phyloP scores from a whole-genome alignment of 2,329 filamentous ascomycete species.

The Xylaria sp. region DNA sequence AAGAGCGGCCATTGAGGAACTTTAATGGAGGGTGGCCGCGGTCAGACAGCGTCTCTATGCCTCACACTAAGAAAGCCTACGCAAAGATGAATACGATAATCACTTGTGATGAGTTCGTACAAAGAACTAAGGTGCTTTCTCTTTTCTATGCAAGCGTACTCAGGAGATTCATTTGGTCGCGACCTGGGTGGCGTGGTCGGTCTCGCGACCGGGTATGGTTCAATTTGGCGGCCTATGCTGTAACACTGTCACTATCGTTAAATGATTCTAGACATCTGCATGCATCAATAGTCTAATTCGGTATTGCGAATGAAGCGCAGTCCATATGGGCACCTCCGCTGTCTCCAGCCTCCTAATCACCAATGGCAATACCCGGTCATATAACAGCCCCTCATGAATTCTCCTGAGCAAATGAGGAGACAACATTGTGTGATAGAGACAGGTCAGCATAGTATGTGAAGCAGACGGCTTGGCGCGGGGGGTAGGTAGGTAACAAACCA shows the following conservation, averaged over 20 bases:
- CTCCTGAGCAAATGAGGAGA: neutral
- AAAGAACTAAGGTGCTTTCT: no score
- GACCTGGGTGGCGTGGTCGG: neutral
- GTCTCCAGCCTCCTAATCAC: neutral
- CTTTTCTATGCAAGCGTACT: neutral
- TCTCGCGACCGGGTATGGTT: neutral
- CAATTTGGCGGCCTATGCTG: neutral
- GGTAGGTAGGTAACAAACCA: neutral
- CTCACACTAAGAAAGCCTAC: no score
- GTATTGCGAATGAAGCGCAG: neutral
- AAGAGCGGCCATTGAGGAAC: no score
- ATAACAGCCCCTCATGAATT: neutral
- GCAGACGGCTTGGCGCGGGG: neutral
- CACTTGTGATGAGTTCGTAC: no score
- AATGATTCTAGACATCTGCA: neutral
- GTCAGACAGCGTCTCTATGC: no score
- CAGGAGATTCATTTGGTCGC: neutral
- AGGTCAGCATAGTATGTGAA: neutral
- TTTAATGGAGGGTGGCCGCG: neutral
- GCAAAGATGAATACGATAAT: no score
- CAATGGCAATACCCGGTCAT: neutral
- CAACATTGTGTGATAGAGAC: neutral
- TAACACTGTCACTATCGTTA: neutral
- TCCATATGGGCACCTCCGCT: neutral
- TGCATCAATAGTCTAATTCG: neutral